Percentiles rank a stretch among this genome's conserved stretches.
Conservation (phyloP, 192 early-diverging fungal genomes). For the Haplosporangium gracile region DNA sequence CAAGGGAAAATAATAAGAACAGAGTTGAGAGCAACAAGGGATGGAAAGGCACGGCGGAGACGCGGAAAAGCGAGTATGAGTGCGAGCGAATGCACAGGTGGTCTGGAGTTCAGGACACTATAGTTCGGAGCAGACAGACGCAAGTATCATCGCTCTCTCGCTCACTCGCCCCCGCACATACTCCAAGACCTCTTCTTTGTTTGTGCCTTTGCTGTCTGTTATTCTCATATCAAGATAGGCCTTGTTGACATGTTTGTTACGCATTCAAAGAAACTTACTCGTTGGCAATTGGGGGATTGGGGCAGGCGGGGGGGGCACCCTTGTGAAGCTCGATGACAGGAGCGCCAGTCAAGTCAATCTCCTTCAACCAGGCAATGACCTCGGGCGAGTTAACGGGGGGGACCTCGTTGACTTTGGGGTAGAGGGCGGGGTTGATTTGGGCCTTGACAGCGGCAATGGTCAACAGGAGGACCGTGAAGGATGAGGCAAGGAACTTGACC, state of each 20-base stretch:
- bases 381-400: constrained; percentile 30
- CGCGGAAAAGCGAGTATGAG: too few species aligned
- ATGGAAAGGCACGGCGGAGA: too few species aligned
- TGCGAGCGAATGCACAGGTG: too few species aligned
- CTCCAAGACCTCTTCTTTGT: too few species aligned
- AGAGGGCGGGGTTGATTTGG: constrained; percentile 36
- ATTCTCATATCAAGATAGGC: too few species aligned
- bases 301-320: constrained; percentile 39
- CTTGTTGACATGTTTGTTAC: not conserved
- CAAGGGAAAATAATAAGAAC: not conserved
- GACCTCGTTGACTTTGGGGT: constrained; percentile 35
- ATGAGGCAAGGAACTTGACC: constrained; percentile 40
- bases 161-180: too few species aligned
- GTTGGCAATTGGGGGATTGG: constrained; percentile 13
- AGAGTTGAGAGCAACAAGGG: too few species aligned
- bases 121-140: too few species aligned
- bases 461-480: constrained; percentile 39
- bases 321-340: constrained; percentile 19
- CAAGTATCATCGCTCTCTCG: too few species aligned
- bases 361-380: constrained; percentile 50
- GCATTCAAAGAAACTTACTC: constrained; percentile 18
- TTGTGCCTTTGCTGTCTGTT: too few species aligned
- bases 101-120: too few species aligned
- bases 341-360: constrained; percentile 46
- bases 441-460: constrained; percentile 41